These are phyloP conservation scores for Rutstroemia sp. DNA, from an alignment of 2,329 filamentous ascomycete genomes.

Conservation along the genomic window DNA sequence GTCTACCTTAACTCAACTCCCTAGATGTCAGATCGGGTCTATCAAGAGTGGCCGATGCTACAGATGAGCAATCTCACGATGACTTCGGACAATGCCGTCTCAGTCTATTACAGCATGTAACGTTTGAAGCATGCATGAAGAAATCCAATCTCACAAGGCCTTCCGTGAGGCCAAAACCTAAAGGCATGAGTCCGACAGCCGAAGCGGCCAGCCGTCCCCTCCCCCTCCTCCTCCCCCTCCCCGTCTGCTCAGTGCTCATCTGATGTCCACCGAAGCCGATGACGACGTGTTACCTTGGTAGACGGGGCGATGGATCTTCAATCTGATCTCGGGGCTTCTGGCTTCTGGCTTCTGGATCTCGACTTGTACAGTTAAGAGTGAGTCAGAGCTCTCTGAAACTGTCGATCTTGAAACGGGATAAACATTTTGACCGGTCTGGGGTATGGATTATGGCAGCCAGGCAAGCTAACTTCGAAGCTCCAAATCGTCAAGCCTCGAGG, in stretches of 20 bases:
- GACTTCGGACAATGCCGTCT: too few relatives aligned
- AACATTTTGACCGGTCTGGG: conserved; percentile 19
- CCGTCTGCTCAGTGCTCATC: neutral
- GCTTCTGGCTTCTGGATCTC: too few relatives aligned
- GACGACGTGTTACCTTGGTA: neutral
- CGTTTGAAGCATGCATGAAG: neutral
- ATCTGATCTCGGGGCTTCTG: neutral
- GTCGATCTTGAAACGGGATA: conserved; percentile 22
- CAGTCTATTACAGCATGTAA: too few relatives aligned
- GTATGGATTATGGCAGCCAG: neutral
- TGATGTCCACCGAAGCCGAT: neutral
- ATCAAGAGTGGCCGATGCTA: too few relatives aligned
- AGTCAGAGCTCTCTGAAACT: conserved; percentile 26
- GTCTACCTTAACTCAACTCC: too few relatives aligned
- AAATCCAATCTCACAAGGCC: neutral
- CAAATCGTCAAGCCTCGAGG: neutral
- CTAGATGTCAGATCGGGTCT: too few relatives aligned
- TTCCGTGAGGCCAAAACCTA: neutral
- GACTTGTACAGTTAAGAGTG: conserved; percentile 16
- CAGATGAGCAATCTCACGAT: too few relatives aligned
- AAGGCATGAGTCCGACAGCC: neutral
- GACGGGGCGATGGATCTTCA: neutral
- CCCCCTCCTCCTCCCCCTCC: too few relatives aligned
- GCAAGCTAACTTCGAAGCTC: neutral
- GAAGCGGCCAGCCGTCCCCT: neutral